Evolutionary conservation across 2,329 filamentous ascomycete genomes (phyloP).

Genomic region (Emergomyces orientalis): DNA sequence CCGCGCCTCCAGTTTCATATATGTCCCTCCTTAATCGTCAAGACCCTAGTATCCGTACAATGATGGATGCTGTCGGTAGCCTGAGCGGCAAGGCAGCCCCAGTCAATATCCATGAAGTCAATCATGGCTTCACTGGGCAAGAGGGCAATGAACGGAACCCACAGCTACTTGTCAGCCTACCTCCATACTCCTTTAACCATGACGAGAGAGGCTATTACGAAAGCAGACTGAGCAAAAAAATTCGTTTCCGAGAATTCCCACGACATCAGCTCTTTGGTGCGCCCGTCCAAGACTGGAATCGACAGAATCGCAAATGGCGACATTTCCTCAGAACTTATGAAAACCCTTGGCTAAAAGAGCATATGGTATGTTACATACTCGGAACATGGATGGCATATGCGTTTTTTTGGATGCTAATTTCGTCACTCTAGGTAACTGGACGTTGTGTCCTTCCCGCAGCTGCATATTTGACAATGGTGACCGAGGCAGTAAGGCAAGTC

Average conservation of each 20-base stretch:
- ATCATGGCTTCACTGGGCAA: conserved; percentile 12
- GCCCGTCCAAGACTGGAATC: conserved; percentile 23
- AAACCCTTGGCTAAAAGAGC: conserved; percentile 25
- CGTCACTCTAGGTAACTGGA: not conserved
- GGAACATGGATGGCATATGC: not conserved
- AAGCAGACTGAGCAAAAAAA: conserved; percentile 22
- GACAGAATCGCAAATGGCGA: conserved; percentile 22
- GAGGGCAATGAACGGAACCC: conserved; percentile 5
- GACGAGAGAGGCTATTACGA: conserved; percentile 19
- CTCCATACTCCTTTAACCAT: conserved; percentile 26
- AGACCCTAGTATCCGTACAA: conserved; percentile 14
- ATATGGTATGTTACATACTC: conserved; percentile 17
- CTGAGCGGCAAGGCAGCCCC: conserved; percentile 17
- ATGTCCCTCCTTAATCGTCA: conserved; percentile 21
- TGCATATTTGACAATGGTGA: conserved; percentile 24
- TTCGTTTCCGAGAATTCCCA: conserved; percentile 21
- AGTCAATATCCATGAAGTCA: conserved; percentile 21
- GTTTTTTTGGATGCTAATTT: conserved; percentile 3
- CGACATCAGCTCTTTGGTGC: conserved; percentile 26
- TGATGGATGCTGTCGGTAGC: conserved; percentile 19
- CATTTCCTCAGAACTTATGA: conserved; percentile 24
- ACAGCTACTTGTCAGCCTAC: conserved; percentile 20
- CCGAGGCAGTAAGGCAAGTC: conserved; percentile 24
- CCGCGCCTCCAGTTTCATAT: conserved; percentile 16
- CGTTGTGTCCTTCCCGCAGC: conserved; percentile 23